A percentile compares a stretch with the other conserved stretches of the same genome.
Evolutionary conservation across 805 yeast species (phyloP).

Genomic region (Komagataella populi): DNA sequence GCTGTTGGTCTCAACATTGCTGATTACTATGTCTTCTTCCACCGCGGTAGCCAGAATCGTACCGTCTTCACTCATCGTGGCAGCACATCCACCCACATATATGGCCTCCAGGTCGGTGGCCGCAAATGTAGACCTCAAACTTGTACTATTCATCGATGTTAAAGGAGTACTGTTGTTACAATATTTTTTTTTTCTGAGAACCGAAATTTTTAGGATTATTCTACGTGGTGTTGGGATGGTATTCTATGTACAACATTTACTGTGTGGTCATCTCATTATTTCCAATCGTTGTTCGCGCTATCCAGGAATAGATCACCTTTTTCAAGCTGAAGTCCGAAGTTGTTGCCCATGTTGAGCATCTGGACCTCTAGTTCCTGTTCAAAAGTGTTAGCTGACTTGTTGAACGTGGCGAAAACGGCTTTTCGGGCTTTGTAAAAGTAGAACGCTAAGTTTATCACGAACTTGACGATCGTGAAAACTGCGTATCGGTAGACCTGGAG

Average conservation of each 20-base stretch:
- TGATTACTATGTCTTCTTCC: constrained; percentile 61
- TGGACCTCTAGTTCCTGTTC: constrained; percentile 2
- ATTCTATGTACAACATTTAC: background rate
- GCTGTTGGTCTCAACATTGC: constrained; percentile 47
- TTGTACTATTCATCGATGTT: background rate
- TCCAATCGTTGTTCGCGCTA: background rate
- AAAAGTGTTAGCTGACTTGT: background rate
- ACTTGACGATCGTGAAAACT: background rate
- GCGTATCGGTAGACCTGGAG: background rate
- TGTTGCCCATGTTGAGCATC: constrained; percentile 2
- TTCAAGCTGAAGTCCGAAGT: constrained; percentile 2
- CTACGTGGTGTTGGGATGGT: background rate
- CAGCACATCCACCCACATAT: constrained; percentile 75
- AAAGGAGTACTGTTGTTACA: background rate
- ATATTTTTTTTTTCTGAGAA: background rate
- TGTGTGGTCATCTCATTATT: background rate
- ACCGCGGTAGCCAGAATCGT: constrained; percentile 64
- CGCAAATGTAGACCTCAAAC: constrained; percentile 25
- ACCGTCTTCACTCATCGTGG: constrained; percentile 51
- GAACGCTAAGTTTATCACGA: background rate
- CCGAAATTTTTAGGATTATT: background rate
- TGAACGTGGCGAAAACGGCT: background rate
- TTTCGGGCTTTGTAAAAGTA: background rate
- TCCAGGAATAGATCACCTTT: constrained; percentile 1
- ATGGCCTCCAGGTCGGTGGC: constrained; percentile 58